Percentiles rank a stretch among this genome's conserved stretches.
These are phyloP conservation scores for Thuja plicata DNA, from an alignment of 83 land plant genomes.

Conservation along the genomic window DNA sequence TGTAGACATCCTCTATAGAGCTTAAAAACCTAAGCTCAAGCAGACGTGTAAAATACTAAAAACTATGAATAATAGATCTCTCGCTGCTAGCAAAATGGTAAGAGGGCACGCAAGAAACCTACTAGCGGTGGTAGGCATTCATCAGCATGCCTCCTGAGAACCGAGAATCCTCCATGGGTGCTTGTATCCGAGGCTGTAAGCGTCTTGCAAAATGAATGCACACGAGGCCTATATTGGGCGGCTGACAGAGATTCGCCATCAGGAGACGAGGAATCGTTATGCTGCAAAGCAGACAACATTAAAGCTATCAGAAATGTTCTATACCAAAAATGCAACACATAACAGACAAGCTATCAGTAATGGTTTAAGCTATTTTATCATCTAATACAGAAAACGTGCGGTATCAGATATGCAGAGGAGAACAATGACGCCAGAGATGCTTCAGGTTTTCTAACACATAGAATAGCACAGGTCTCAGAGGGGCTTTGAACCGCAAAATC, in stretches of 20 bases:
- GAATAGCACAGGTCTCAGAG: background rate
- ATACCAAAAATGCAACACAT: background rate
- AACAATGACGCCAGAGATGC: background rate
- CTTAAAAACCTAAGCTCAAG: background rate
- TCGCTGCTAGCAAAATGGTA: background rate
- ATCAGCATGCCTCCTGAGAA: constrained; percentile 64
- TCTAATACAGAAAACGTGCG: background rate
- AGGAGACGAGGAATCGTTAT: constrained; percentile 18
- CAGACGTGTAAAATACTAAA: background rate
- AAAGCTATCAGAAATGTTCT: background rate
- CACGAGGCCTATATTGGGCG: constrained; percentile 31
- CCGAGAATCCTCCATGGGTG: constrained; percentile 84
- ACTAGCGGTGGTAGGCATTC: constrained; percentile 82
- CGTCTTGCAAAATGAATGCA: constrained; percentile 68
- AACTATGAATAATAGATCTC: background rate
- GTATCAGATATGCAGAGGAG: background rate
- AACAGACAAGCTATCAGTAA: background rate
- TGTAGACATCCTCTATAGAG: background rate
- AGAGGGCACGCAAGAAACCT: background rate
- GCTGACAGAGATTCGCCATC: constrained; percentile 30
- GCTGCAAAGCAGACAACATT: constrained; percentile 8
- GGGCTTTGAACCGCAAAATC: background rate
- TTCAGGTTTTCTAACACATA: background rate
- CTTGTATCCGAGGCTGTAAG: constrained; percentile 82
- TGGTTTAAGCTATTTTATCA: background rate